A percentile compares a stretch with the other conserved stretches of the same genome.
Conservation (phyloP, 2,329 filamentous ascomycete species). For the Cladosporium sp. region DNA sequence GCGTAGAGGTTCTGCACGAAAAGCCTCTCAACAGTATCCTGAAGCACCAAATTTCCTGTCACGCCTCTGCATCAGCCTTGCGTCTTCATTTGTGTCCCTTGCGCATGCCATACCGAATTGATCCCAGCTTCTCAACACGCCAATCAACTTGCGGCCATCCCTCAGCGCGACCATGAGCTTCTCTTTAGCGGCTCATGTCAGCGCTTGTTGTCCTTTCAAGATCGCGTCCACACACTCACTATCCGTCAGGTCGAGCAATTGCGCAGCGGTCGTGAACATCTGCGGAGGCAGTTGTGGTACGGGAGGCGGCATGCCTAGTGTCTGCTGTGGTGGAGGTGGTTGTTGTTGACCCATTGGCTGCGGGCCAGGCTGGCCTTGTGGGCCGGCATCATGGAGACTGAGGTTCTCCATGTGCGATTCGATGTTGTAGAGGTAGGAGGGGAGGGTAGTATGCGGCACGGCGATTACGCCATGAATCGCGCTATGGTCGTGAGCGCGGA, state of each 20-base stretch:
- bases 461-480: slow-evolving; percentile 12
- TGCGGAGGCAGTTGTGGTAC: slow-evolving; percentile 74
- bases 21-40: slow-evolving; percentile 85
- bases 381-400: slow-evolving; percentile 31
- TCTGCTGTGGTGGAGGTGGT: neutral
- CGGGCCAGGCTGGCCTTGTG: slow-evolving; percentile 16
- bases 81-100: neutral
- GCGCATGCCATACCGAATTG: slow-evolving; percentile 70
- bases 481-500: slow-evolving; percentile 2
- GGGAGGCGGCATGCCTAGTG: slow-evolving; percentile 29
- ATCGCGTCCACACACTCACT: slow-evolving; percentile 58
- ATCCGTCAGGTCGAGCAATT: slow-evolving; percentile 92
- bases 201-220: neutral
- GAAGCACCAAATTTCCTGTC: slow-evolving; percentile 86
- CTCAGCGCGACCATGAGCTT: slow-evolving; percentile 89
- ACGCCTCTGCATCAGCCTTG: slow-evolving; percentile 2
- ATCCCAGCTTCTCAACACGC: slow-evolving; percentile 91
- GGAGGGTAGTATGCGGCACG: neutral
- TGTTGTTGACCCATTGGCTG: slow-evolving; percentile 7
- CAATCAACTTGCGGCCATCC: slow-evolving; percentile 90
- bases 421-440: neutral
- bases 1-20: slow-evolving; percentile 73
- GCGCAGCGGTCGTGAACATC: slow-evolving; percentile 97
- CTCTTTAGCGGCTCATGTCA: slow-evolving; percentile 54
- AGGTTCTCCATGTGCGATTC: slow-evolving; percentile 29